phyloP scores from a whole-genome alignment of 148 eudicot species.

The Oxyria digyna region DNA sequence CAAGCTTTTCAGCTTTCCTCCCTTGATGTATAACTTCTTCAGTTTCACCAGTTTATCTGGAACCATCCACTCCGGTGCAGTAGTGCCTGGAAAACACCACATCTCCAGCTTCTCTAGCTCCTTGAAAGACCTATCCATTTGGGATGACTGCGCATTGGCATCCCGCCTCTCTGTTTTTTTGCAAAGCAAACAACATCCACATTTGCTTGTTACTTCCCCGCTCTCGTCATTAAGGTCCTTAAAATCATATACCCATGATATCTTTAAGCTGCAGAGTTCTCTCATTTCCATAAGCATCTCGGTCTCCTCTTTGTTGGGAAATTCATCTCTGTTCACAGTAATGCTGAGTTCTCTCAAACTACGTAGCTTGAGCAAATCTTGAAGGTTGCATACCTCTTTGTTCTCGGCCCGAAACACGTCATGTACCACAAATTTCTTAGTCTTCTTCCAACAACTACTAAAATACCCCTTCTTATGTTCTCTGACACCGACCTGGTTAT shows the following conservation, averaged over 20 bases:
- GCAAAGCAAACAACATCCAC: background rate
- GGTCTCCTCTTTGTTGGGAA: constrained; percentile 3
- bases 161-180: background rate
- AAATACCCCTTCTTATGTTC: background rate
- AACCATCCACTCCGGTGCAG: constrained; percentile 12
- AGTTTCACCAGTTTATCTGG: constrained; percentile 8
- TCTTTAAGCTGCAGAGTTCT: background rate
- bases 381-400: constrained; percentile 21
- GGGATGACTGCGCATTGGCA: constrained; percentile 15
- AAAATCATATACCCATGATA: background rate
- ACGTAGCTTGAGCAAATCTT: constrained; percentile 17
- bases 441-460: background rate
- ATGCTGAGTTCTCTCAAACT: constrained; percentile 29
- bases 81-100: background rate
- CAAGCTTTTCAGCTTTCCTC: constrained; percentile 24
- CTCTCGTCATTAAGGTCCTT: background rate
- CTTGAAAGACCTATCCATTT: constrained; percentile 22
- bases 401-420: background rate
- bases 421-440: constrained; percentile 31
- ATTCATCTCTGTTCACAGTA: constrained; percentile 17
- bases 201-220: background rate
- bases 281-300: background rate
- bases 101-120: constrained; percentile 28
- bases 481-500: background rate
- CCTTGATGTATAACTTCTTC: constrained; percentile 33